These are phyloP conservation scores for Styphnolobium japonicum DNA, from an alignment of 306 rosid species.

Conservation along the genomic window DNA sequence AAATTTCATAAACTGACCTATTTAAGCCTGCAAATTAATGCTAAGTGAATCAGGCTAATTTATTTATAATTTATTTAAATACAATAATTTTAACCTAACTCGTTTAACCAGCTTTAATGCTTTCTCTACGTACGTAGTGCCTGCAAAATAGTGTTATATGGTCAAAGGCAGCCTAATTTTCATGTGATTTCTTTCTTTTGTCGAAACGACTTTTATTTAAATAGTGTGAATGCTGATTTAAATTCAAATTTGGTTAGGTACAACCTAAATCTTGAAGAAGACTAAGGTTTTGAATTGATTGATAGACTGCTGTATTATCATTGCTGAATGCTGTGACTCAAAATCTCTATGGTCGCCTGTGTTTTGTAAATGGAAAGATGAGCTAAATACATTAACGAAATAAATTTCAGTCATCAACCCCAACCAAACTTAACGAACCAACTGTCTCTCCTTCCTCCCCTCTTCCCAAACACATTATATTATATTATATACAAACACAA, in stretches of 20 bases:
- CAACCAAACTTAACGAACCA: neutral
- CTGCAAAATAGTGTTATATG: neutral
- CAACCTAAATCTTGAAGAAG: neutral
- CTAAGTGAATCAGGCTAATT: no score
- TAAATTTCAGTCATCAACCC: neutral
- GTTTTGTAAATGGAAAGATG: neutral
- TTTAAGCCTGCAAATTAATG: no score
- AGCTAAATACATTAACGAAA: neutral
- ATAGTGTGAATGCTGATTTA: neutral
- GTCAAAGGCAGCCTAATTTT: neutral
- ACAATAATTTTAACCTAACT: no score
- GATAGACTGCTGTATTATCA: neutral
- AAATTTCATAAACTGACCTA: no score
- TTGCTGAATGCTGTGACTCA: neutral
- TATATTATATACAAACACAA: neutral
- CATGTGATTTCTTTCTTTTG: neutral
- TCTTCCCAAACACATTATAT: neutral
- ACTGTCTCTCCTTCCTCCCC: neutral
- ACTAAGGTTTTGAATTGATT: neutral
- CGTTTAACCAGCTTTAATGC: no score
- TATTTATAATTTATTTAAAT: no score
- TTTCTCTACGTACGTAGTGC: neutral
- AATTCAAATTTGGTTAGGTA: neutral
- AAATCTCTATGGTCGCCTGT: conserved; percentile 5
- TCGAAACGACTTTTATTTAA: neutral